Evolutionary conservation across 805 yeast genomes (phyloP).

Genomic region (Wickerhamomyces pijperi): DNA sequence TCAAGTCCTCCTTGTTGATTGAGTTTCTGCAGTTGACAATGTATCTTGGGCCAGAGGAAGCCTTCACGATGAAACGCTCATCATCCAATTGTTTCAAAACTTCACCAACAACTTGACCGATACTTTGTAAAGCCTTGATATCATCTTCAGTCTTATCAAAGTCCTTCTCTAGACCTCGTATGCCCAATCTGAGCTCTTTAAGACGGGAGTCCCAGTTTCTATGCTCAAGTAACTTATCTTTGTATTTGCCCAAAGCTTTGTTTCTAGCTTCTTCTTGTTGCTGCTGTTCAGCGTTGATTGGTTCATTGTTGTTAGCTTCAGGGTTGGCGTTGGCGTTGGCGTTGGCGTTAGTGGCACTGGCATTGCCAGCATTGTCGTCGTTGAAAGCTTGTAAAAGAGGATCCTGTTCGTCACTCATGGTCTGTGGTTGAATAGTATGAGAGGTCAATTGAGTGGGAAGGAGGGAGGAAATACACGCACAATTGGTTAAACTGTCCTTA

Average conservation of each 20-base stretch:
- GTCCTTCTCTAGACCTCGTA: constrained; percentile 72
- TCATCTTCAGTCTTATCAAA: constrained; percentile 94
- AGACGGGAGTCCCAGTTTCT: constrained; percentile 89
- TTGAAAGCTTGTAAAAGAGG: constrained; percentile 63
- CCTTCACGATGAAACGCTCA: constrained; percentile 91
- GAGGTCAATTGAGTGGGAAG: neutral
- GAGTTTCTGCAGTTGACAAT: constrained; percentile 96
- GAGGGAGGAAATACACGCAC: too few relatives aligned
- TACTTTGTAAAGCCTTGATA: constrained; percentile 91
- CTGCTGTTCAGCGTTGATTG: constrained; percentile 11
- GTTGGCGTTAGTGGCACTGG: too few relatives aligned
- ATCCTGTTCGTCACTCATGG: constrained; percentile 56
- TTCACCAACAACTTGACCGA: constrained; percentile 96
- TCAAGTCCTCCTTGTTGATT: constrained; percentile 68
- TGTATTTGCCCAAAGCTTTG: constrained; percentile 66
- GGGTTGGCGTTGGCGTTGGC: too few relatives aligned
- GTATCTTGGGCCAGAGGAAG: constrained; percentile 94
- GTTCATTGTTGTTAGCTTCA: too few relatives aligned
- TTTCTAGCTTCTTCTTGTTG: constrained; percentile 58
- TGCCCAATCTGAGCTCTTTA: constrained; percentile 70
- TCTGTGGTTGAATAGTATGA: neutral
- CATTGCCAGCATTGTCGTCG: constrained; percentile 7
- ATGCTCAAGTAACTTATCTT: constrained; percentile 82
- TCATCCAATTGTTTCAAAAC: constrained; percentile 91
- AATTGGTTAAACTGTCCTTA: too few relatives aligned